Base-by-base conservation (phyloP, 768 basidiomycete genomes). In the Russula olivacea region DNA sequence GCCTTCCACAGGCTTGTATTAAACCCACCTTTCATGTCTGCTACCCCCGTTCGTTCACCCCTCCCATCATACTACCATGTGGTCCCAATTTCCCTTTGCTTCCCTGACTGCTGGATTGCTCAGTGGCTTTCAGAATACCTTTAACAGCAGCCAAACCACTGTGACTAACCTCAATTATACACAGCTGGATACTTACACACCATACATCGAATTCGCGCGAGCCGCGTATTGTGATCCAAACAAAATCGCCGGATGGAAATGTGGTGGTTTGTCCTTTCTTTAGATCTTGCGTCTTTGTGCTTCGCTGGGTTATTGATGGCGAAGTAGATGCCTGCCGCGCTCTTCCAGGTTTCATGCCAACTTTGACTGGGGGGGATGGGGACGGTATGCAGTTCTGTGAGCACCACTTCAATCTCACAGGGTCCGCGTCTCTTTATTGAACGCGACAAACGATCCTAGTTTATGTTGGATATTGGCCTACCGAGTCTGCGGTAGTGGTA, bases 131-230 rank as follows among this genome's bases (percentile, higher is more conserved):
- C 63, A 64, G 23, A 40, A 50, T 21, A 23, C 47, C 36, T 50
- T 49, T 7, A 59, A 59, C 51, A 34, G 19, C 12, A 49, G 30
- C 40, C 38, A 48, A 11, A 36, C 25, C 15, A 15, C 8, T 11
- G 69, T 74, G 55, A 72, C 66, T 14, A 14, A 55, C 17, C 59
- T 77, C 45, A 57, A 78, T 0, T 14, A 74, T 0, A 51, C 69
- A 0, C 71, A 77, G 55, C 69, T 82, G 47, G 58, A 73, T 12
- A 71, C 63, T n/a, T 74, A 80, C 30, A 72, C 74, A 0, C 81
- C 82, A 11, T 83, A 75, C 57, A 76, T 80, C 0, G 74, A 81
- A 69, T 80, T 85, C 69, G 80, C 83, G 25, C 75, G 81, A 32
- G 83, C 82, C 1, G 79, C 83, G 19, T 84, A 85, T 69, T 84